phyloP scores from a whole-genome alignment of 2,329 filamentous ascomycete species.

The Fusarium brachygibbosum region DNA sequence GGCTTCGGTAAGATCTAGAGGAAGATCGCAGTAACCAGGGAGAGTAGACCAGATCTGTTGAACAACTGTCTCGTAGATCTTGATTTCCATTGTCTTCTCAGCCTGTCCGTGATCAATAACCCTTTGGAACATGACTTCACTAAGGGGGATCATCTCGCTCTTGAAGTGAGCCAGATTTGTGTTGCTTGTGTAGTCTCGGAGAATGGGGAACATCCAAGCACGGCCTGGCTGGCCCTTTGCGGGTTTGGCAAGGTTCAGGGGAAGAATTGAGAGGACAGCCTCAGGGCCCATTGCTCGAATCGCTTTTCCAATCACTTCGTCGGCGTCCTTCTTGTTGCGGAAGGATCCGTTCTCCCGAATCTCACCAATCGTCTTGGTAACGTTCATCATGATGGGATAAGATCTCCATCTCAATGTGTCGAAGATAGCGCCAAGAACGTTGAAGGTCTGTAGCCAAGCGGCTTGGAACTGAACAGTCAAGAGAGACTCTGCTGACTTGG shows the following conservation, averaged over 20 bases:
- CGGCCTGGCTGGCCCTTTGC: slow-evolving; percentile 83
- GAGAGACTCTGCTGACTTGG: slow-evolving; percentile 78
- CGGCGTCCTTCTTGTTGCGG: slow-evolving; percentile 92
- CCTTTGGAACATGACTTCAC: slow-evolving; percentile 88
- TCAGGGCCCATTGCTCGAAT: slow-evolving; percentile 92
- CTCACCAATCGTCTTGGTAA: slow-evolving; percentile 85
- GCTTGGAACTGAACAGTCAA: slow-evolving; percentile 92
- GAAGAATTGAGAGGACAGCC: slow-evolving; percentile 83
- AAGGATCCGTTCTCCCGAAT: slow-evolving; percentile 90
- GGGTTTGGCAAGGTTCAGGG: slow-evolving; percentile 85
- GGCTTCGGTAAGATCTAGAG: slow-evolving; percentile 79
- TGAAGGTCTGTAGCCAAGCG: slow-evolving; percentile 96
- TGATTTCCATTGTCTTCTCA: slow-evolving; percentile 95
- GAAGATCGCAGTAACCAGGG: slow-evolving; percentile 94
- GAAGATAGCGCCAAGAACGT: slow-evolving; percentile 87
- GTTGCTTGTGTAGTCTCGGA: slow-evolving; percentile 91
- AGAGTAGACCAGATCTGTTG: slow-evolving; percentile 95
- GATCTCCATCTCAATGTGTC: slow-evolving; percentile 88
- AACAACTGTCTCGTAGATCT: slow-evolving; percentile 97
- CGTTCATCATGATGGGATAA: slow-evolving; percentile 79
- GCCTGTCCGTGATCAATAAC: slow-evolving; percentile 84
- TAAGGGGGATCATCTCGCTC: slow-evolving; percentile 87
- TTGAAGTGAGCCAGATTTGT: slow-evolving; percentile 89
- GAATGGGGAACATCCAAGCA: slow-evolving; percentile 93
- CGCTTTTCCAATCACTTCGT: slow-evolving; percentile 88